Conservation (phyloP, 2,329 filamentous ascomycete species). For the Stagonosporopsis tanaceti region DNA sequence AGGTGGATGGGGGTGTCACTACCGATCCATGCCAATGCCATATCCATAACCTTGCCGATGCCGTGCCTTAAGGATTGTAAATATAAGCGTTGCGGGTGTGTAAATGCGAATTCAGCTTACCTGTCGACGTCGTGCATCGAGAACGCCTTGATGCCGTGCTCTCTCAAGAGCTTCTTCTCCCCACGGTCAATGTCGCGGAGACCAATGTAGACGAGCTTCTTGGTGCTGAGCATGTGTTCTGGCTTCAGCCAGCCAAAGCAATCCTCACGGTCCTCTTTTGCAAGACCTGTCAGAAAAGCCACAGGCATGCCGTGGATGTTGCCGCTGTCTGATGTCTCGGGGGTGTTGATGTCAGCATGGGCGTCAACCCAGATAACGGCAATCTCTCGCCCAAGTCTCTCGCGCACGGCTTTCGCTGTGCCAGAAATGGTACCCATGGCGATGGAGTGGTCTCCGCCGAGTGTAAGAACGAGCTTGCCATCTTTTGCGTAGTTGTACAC, state of each 20-base stretch:
- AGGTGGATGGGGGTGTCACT: conserved; percentile 95
- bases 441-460: conserved; percentile 96
- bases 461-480: conserved; percentile 87
- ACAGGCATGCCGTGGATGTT: conserved; percentile 99
- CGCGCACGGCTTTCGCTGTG: conserved; percentile 82
- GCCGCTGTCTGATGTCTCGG: conserved; percentile 85
- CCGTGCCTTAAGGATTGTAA: conserved; percentile 71
- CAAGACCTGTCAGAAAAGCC: conserved; percentile 86
- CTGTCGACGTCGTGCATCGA: conserved; percentile 98
- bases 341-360: conserved; percentile 97
- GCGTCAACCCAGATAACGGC: conserved; percentile 99
- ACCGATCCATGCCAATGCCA: conserved; percentile 97
- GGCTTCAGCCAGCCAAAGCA: conserved; percentile 89
- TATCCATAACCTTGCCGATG: conserved; percentile 95
- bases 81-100: too few relatives aligned
- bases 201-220: conserved; percentile 96
- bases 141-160: conserved; percentile 93
- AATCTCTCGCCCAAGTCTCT: conserved; percentile 82
- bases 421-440: conserved; percentile 93
- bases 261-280: conserved; percentile 76
- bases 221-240: conserved; percentile 73
- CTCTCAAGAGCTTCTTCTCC: conserved; percentile 90
- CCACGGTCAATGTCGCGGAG: conserved; percentile 90
- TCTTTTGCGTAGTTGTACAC: conserved; percentile 85
- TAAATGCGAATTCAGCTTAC: conserved; percentile 56